phyloP scores from a whole-genome alignment of 345 rosid genomes.

The Eucalyptus marginata region DNA sequence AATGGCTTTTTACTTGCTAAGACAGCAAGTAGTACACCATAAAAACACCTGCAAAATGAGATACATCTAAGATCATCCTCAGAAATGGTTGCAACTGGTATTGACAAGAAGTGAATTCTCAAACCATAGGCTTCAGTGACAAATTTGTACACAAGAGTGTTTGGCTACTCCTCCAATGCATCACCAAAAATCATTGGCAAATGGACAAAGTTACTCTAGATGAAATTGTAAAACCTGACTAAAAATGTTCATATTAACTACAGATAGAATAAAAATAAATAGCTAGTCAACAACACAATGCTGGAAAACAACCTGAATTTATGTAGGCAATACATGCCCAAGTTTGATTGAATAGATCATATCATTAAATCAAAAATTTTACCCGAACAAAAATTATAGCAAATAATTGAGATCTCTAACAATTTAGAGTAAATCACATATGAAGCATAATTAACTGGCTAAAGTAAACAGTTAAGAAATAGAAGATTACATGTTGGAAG shows the following conservation, averaged over 20 bases:
- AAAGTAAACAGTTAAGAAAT: not conserved
- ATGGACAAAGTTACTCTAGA: not conserved
- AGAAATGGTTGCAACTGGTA: not conserved
- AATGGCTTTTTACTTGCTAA: conserved; percentile 59
- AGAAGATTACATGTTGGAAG: not conserved
- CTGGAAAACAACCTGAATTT: not conserved
- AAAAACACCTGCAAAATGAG: conserved; percentile 52
- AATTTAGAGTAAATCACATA: not conserved
- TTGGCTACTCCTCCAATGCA: not conserved
- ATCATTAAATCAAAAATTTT: too few relatives aligned
- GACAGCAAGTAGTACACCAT: conserved; percentile 70
- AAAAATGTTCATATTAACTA: not conserved
- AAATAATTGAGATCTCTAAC: not conserved
- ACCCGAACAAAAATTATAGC: not conserved
- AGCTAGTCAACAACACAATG: not conserved
- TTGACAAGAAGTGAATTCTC: not conserved
- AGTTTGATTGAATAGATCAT: not conserved
- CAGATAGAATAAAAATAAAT: not conserved
- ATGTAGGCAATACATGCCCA: not conserved
- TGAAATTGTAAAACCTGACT: not conserved
- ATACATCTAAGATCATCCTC: not conserved
- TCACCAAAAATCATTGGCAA: not conserved
- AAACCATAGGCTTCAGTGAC: not conserved
- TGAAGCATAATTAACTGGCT: not conserved
- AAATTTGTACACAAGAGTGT: not conserved